These are phyloP conservation scores for Eutrema heterophyllum DNA, from an alignment of 345 rosid genomes.

Conservation along the genomic window DNA sequence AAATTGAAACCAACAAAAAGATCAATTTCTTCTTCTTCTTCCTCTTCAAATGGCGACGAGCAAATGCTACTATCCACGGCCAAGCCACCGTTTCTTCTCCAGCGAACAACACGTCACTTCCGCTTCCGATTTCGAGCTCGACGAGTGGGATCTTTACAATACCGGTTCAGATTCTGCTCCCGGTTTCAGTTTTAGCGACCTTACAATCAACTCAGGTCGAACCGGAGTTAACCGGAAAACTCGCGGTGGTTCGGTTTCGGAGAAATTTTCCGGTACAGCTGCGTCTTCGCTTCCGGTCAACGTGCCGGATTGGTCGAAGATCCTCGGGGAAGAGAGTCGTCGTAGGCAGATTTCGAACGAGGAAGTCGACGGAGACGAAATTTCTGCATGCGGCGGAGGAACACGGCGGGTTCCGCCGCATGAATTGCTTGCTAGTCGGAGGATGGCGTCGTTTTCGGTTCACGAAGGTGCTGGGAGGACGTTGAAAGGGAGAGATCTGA, in stretches of 20 bases:
- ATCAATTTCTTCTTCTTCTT: background rate
- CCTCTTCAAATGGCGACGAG: slow-evolving; percentile 58
- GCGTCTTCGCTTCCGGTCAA: slow-evolving; percentile 68
- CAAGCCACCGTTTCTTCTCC: slow-evolving; percentile 54
- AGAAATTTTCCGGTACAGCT: slow-evolving; percentile 20
- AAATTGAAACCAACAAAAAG: background rate
- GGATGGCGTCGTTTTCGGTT: slow-evolving; percentile 86
- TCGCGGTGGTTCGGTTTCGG: background rate
- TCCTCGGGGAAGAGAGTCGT: slow-evolving; percentile 58
- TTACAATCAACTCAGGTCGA: slow-evolving; percentile 11
- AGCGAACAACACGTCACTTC: slow-evolving; percentile 18
- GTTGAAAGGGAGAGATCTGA: slow-evolving; percentile 91
- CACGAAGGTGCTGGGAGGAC: slow-evolving; percentile 98
- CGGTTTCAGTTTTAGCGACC: slow-evolving; percentile 30
- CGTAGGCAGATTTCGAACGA: slow-evolving; percentile 31
- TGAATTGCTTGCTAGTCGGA: slow-evolving; percentile 72
- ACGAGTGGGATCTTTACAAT: slow-evolving; percentile 72
- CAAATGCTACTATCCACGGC: slow-evolving; percentile 54
- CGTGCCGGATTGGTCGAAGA: slow-evolving; percentile 97
- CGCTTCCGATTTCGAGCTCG: slow-evolving; percentile 62
- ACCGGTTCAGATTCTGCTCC: slow-evolving; percentile 44
- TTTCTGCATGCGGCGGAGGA: slow-evolving; percentile 35
- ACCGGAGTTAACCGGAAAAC: slow-evolving; percentile 16
- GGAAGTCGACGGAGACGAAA: slow-evolving; percentile 38
- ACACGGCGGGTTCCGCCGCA: slow-evolving; percentile 73